A percentile compares a stretch with the other conserved stretches of the same genome.
phyloP scores from a whole-genome alignment of 129 eudicot genomes.

The Solidago caesia region DNA sequence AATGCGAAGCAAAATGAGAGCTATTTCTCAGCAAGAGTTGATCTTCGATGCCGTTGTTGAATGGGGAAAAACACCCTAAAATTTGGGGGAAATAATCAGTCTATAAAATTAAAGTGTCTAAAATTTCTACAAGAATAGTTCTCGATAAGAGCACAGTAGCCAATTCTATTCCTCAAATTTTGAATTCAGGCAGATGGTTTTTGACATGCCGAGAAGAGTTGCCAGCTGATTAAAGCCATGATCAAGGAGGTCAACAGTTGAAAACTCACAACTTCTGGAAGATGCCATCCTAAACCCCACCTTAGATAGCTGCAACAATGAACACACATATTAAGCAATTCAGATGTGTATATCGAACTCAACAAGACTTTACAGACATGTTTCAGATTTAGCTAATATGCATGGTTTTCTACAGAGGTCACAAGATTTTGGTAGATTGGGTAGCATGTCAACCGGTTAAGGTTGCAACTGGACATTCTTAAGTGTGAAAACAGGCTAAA shows the following conservation, averaged over 20 bases:
- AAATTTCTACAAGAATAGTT: conserved; percentile 28
- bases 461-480: not conserved
- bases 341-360: not conserved
- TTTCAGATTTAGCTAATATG: not conserved
- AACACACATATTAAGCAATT: not conserved
- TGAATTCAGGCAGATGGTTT: conserved; percentile 59
- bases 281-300: conserved; percentile 86
- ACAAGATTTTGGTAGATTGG: not conserved
- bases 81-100: conserved; percentile 4
- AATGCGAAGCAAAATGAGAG: not conserved
- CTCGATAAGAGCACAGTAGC: conserved; percentile 2
- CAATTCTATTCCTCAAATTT: conserved; percentile 18
- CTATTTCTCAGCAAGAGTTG: not conserved
- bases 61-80: not conserved
- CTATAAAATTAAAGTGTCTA: conserved; percentile 13
- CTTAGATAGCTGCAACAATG: conserved; percentile 68
- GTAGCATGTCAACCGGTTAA: not conserved
- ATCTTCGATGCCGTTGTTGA: not conserved
- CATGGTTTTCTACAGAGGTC: not conserved
- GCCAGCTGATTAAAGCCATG: conserved; percentile 97
- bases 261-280: conserved; percentile 88
- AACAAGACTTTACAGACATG: not conserved
- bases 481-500: not conserved
- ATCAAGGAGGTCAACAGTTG: conserved; percentile 74
- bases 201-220: conserved; percentile 90